A percentile compares a stretch with the other conserved stretches of the same genome.
These are phyloP conservation scores for Pythium utonaiense DNA, from an alignment of 352 stramenopile genomes.

Conservation along the genomic window DNA sequence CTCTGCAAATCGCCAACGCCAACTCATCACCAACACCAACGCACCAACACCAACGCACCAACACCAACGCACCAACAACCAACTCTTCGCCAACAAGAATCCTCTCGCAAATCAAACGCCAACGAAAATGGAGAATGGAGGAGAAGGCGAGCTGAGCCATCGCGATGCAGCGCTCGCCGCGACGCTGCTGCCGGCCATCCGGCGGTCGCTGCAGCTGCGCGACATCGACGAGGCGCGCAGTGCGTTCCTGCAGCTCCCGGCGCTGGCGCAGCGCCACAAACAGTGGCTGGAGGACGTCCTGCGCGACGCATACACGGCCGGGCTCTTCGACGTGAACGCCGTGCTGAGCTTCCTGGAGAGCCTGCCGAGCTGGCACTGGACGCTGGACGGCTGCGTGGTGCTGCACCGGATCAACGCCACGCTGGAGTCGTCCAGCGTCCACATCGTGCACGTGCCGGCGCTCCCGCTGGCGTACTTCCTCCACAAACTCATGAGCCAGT, in stretches of 20 bases:
- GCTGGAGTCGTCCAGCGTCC: slow-evolving; percentile 30
- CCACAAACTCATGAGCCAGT: slow-evolving; percentile 54
- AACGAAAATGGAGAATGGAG: not conserved
- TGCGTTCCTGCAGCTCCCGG: slow-evolving; percentile 57
- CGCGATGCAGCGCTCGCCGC: not conserved
- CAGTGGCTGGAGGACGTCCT: slow-evolving; percentile 51
- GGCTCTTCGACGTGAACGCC: slow-evolving; percentile 57
- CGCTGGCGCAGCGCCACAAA: slow-evolving; percentile 36
- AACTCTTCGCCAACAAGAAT: not conserved
- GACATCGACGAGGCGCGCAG: slow-evolving; percentile 49
- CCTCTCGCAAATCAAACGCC: not conserved
- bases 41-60: not conserved
- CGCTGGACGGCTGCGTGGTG: slow-evolving; percentile 62
- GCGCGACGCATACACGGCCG: slow-evolving; percentile 60
- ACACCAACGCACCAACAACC: not conserved
- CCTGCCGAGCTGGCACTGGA: slow-evolving; percentile 68
- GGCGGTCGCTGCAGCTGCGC: slow-evolving; percentile 40
- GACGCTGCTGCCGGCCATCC: slow-evolving; percentile 16
- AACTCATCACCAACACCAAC: not conserved
- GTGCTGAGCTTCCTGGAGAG: slow-evolving; percentile 67
- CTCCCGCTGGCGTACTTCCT: slow-evolving; percentile 70
- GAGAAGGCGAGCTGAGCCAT: not conserved
- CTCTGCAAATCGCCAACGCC: not conserved
- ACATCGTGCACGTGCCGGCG: slow-evolving; percentile 42
- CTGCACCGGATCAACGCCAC: slow-evolving; percentile 52